Base-by-base conservation (phyloP, 2,329 filamentous ascomycete species). In the Karstenula rhodostoma region DNA sequence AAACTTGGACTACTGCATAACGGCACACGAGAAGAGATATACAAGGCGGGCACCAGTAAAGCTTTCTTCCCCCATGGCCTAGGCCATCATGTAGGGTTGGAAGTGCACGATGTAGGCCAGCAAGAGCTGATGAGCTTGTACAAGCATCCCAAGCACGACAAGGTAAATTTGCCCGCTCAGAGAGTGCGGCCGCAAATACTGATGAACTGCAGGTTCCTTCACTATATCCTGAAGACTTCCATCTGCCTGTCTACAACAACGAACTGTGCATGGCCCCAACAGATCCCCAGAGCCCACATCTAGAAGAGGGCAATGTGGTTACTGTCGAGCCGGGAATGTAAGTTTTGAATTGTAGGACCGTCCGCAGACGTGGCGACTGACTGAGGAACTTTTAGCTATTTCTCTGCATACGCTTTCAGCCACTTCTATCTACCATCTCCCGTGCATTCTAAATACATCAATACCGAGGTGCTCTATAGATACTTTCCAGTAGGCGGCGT, bases 21-120 rank as follows among this genome's bases (percentile, higher is more conserved):
- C 57, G 89, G 87, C 8, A 81, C 81, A 0, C 82, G 78, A 37
- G 85, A 89, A 19, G 93, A 93, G 68, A 91, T 97, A 25, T 86
- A 96, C 62, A 85, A 88, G 67, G 87, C 87, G 46, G 85, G 93
- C 57, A 92, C 93, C n/a, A 94, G 91, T 71, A 88, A 90, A 25
- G 94, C 93, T 1, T 97, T 97, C 82, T 92, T 97, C 73, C 94
- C 94, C 1, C 94, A 97, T 75, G 94, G 94, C 0, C 81, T 97
- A 0, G 94, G 94, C 0, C 94, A 97, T 78, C 94, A 96, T 75
- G 82, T 97, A 10, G 94, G 94, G 63, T 90, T 97, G 85, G 94
- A 97, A 75, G 96, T 93, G 1, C 94, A 97, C 76, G 94, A 97
- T 67, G 74, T 79, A 6, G 73, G 74, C 9, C 75, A 78, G 43